Evolutionary conservation across 345 rosid genomes (phyloP), one percentile per base, ranked within the genome.

Genomic region (Euphorbia lathyris): DNA sequence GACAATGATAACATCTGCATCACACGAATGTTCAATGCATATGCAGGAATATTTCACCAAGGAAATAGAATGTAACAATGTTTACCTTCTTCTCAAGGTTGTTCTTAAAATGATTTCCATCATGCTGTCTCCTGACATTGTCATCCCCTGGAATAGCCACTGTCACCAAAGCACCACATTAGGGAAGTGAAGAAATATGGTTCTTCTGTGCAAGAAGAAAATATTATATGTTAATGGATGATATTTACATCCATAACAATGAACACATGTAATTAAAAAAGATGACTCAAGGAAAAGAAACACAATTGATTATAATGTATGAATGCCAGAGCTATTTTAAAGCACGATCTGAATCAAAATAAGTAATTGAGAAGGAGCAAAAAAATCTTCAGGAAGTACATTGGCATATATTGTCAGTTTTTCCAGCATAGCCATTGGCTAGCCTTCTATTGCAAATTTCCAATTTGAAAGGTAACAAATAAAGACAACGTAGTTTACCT

Each of bases 1-100:
- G 92, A 82, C 61, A 86, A 79, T 51, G 98, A 93, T 34, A 92
- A 93, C 45, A 86, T 61, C 97, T 89, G 91, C 88, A 88, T 26
- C 68, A 47, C 45, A 45, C 80, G 58, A 79, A 68, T 71, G 62
- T 56, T 66, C n/a, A 70, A 45, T 68, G 19, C 36, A 34, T 9
- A n/a, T 62, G 45, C 7, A 9, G 22, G 66, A 25, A 19, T 38
- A 32, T 1, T 32, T 62, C 27, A 36, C 45, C 43, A 59, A 30
- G 63, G 13, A 30, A 17, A 19, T 1, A 65, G 57, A 68, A 62
- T 58, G 64, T 38, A 61, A 32, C 66, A 45, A 57, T 59, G 64
- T 56, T 42, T 78, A 89, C 98, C 90, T 94, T 89, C 83, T 72
- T 86, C 64, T 84, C 95, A 16, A 59, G 5, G 51, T 91, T 90